Evolutionary conservation across 2,329 filamentous ascomycete genomes (phyloP).

Genomic region (Apiospora rasikravindrae): DNA sequence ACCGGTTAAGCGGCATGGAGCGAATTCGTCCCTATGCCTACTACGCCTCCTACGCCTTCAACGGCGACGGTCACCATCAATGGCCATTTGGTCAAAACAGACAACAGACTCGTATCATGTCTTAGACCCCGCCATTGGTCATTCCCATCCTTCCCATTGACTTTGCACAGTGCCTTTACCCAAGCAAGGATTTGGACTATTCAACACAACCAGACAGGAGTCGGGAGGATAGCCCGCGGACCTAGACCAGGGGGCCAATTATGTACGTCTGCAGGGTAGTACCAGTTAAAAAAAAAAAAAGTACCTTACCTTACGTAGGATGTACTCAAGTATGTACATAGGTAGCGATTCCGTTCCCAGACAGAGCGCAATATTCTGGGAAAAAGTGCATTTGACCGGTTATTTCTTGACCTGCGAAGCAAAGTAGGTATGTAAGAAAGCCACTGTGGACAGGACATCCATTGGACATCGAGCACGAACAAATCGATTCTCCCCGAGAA

Average conservation of each 20-base stretch:
- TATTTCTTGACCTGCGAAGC: too few species aligned
- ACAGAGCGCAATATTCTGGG: too few species aligned
- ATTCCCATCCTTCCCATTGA: neutral
- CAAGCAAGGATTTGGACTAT: neutral
- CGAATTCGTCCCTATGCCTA: neutral
- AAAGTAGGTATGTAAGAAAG: too few species aligned
- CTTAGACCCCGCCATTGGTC: neutral
- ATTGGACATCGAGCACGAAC: too few species aligned
- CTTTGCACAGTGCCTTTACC: constrained; percentile 7
- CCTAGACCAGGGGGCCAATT: neutral
- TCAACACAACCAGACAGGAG: too few species aligned
- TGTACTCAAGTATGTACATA: too few species aligned
- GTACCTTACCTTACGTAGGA: too few species aligned
- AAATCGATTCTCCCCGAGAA: neutral
- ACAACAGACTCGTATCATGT: neutral
- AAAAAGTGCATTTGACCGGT: too few species aligned
- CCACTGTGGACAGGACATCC: too few species aligned
- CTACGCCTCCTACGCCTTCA: neutral
- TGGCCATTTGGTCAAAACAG: neutral
- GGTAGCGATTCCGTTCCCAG: too few species aligned
- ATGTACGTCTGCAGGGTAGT: neutral
- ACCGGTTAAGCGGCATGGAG: neutral
- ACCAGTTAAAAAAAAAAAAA: too few species aligned
- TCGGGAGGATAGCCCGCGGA: neutral
- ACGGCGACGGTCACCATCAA: neutral